phyloP scores from a whole-genome alignment of 78 protist genomes.

The Paulinella micropora region DNA sequence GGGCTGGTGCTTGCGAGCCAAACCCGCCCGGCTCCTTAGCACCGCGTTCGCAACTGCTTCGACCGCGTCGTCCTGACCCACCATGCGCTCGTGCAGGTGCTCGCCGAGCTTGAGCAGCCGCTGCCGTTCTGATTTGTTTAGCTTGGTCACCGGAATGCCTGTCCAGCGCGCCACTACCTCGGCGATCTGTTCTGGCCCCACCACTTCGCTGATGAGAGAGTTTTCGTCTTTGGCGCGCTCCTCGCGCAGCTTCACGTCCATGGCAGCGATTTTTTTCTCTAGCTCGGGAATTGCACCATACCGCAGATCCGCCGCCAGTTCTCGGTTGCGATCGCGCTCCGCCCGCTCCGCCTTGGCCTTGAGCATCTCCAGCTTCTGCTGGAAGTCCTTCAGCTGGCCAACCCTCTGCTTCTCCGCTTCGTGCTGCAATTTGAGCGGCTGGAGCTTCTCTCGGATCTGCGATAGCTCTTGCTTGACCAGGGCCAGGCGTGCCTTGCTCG shows the following conservation, averaged over 20 bases:
- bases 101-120: slow-evolving; percentile 55
- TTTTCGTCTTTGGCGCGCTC: not conserved
- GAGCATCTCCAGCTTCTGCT: not conserved
- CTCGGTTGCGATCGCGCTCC: slow-evolving; percentile 57
- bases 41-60: slow-evolving; percentile 76
- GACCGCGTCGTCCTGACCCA: slow-evolving; percentile 91
- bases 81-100: slow-evolving; percentile 62
- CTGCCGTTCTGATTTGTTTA: slow-evolving; percentile 59
- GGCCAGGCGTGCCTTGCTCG: slow-evolving; percentile 36
- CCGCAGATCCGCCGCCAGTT: slow-evolving; percentile 65
- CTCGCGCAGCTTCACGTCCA: not conserved
- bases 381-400: slow-evolving; percentile 47
- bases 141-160: slow-evolving; percentile 82
- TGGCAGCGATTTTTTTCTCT: slow-evolving; percentile 15
- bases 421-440: slow-evolving; percentile 49
- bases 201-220: slow-evolving; percentile 41
- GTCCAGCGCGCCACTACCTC: slow-evolving; percentile 80
- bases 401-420: slow-evolving; percentile 61
- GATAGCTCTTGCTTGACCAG: slow-evolving; percentile 45
- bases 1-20: slow-evolving; percentile 65
- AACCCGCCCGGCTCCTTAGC: slow-evolving; percentile 75
- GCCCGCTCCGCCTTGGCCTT: slow-evolving; percentile 41
- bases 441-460: slow-evolving; percentile 48
- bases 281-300: slow-evolving; percentile 77
- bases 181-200: slow-evolving; percentile 42